Base-by-base conservation (phyloP, 306 rosid species). In the Vigna reflexopilosa region DNA sequence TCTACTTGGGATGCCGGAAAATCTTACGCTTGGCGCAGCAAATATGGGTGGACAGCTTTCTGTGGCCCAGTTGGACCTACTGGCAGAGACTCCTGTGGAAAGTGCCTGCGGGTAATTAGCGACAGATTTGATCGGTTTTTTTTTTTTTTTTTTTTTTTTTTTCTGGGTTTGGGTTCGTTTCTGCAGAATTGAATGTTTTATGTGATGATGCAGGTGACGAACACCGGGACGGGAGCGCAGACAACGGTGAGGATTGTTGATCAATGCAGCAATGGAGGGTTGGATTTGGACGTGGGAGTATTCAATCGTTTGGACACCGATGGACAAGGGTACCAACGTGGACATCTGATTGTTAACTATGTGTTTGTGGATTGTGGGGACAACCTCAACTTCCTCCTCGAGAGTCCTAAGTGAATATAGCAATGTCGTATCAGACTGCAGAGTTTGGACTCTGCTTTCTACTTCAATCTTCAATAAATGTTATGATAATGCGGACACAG, bases 11-110 rank as follows among this genome's bases (percentile, higher is more conserved):
- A 94, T 24, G 97, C 93, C 7, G 3, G 63, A 11, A 65, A 85
- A 67, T 49, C 98, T 15, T 86, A 78, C 56, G 80, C 82, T 0
- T 90, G 94, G 93, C 93, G 98, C 8, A 91, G 90, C 17, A 90
- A 90, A 44, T 90, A 93, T 19, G 93, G 96, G 0, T 94, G 98
- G 98, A 91, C 96, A 0, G 94, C 98, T 51, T 94, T 91, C 77
- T 91, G 98, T 57, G 91, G 96, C 1, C 96, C 94, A 0, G 83
- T 32, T 50, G 98, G 96, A 3, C 89, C 94, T 44, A 81, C 17
- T 0, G 96, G 98, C 28, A 84, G 70, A 38, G 90, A 64, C 5
- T 28, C 97, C 0, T 91, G 98, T 26, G 97, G 98, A 64, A 89
- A 76, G 67, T 91, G 98, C 82, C 78, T 90, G 7, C 54, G 56